Evolutionary conservation across 257 asterid species (phyloP).

Genomic region (Forsythia suspensa): DNA sequence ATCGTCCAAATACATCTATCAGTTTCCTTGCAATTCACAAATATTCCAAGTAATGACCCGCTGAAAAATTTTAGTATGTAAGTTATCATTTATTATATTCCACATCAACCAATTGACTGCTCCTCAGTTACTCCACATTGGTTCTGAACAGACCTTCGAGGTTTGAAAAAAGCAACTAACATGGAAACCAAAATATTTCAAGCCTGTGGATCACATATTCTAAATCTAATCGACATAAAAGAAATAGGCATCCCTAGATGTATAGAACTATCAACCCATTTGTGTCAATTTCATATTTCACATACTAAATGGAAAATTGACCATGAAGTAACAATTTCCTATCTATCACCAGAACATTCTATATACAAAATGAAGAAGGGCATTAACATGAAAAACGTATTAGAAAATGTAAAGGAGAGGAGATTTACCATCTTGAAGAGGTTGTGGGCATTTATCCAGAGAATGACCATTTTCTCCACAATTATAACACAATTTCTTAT

Average conservation of each 20-base stretch:
- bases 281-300: neutral
- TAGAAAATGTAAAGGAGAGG: neutral
- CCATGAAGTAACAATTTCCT: neutral
- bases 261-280: neutral
- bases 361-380: neutral
- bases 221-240: neutral
- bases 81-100: neutral
- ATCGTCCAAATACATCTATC: neutral
- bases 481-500: conserved; percentile 73
- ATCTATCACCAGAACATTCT: conserved; percentile 5
- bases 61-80: neutral
- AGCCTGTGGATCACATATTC: neutral
- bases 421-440: conserved; percentile 84
- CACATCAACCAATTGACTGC: neutral
- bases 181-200: neutral
- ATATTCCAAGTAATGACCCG: neutral
- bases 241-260: neutral
- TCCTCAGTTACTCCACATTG: too few species aligned
- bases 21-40: neutral
- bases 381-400: neutral
- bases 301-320: neutral
- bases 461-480: conserved; percentile 92
- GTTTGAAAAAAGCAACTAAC: neutral
- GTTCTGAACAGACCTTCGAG: neutral
- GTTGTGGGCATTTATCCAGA: conserved; percentile 59